Conservation (phyloP, 148 eudicot species). For the Gaultheria prostrata region DNA sequence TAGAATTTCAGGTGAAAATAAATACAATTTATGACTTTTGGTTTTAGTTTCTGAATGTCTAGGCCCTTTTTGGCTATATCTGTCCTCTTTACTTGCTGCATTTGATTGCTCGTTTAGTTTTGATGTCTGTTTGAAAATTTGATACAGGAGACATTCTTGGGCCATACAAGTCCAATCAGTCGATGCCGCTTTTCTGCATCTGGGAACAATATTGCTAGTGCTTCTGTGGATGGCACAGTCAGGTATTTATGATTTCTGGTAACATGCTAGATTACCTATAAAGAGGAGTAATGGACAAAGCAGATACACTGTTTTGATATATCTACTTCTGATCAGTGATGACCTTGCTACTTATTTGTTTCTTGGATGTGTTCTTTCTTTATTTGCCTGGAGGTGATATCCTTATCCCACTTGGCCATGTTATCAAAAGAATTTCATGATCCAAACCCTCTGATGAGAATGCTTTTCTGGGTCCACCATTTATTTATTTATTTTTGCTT, state of each 20-base stretch:
- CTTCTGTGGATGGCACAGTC: slow-evolving; percentile 94
- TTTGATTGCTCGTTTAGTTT: slow-evolving; percentile 1
- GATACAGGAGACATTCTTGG: slow-evolving; percentile 80
- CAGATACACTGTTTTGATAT: background rate
- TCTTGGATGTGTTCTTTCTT: slow-evolving; percentile 1
- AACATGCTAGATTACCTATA: background rate
- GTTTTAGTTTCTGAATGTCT: background rate
- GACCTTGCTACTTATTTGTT: slow-evolving; percentile 3
- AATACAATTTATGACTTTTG: background rate
- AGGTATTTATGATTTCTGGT: slow-evolving; percentile 44
- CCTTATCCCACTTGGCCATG: background rate
- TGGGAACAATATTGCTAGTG: slow-evolving; percentile 95
- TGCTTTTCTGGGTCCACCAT: background rate
- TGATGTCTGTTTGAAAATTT: slow-evolving; percentile 8
- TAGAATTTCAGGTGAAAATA: slow-evolving; percentile 66
- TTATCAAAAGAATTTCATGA: background rate
- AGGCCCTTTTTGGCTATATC: background rate
- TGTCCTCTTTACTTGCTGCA: background rate
- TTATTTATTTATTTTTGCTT: background rate
- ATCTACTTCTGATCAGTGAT: background rate
- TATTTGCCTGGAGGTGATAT: slow-evolving; percentile 8
- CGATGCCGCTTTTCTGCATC: slow-evolving; percentile 91
- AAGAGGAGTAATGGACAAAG: background rate
- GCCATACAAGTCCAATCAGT: slow-evolving; percentile 93
- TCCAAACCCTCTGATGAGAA: background rate